Percentiles rank a stretch among this genome's conserved stretches.
phyloP scores from a whole-genome alignment of 2,329 filamentous ascomycete species.

The Fusarium brevicatenulatum region DNA sequence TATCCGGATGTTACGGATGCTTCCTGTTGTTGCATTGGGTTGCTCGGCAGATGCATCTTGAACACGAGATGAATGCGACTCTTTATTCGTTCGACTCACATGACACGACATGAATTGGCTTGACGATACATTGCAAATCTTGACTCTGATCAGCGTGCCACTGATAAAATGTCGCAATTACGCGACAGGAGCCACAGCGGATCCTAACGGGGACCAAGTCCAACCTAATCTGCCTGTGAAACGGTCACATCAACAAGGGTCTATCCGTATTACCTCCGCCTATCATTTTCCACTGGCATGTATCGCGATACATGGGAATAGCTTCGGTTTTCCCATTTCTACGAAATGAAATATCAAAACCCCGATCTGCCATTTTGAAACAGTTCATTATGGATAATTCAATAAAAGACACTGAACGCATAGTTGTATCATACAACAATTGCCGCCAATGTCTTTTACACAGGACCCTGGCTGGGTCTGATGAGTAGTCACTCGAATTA shows the following conservation, averaged over 20 bases:
- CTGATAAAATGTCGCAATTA: not conserved
- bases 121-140: not conserved
- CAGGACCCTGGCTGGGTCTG: not conserved
- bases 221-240: slow-evolving; percentile 31
- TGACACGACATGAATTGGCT: not conserved
- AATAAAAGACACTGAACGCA: not conserved
- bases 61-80: not conserved
- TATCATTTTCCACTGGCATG: not conserved
- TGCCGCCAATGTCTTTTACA: not conserved
- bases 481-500: not conserved
- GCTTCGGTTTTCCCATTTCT: not conserved
- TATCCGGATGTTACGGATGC: slow-evolving; percentile 16
- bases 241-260: slow-evolving; percentile 19
- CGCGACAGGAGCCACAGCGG: slow-evolving; percentile 1
- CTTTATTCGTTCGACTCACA: not conserved
- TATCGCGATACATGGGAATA: slow-evolving; percentile 6
- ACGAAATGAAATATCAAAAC: not conserved
- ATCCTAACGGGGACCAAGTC: slow-evolving; percentile 10
- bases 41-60: not conserved
- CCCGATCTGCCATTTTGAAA: not conserved
- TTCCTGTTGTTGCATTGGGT: slow-evolving; percentile 2
- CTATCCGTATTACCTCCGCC: not conserved
- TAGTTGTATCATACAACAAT: not conserved
- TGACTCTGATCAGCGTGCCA: not conserved
- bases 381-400: not conserved